Percentiles rank a stretch among this genome's conserved stretches.
Conservation (phyloP, 148 eudicot species). For the Linanthus parryae region DNA sequence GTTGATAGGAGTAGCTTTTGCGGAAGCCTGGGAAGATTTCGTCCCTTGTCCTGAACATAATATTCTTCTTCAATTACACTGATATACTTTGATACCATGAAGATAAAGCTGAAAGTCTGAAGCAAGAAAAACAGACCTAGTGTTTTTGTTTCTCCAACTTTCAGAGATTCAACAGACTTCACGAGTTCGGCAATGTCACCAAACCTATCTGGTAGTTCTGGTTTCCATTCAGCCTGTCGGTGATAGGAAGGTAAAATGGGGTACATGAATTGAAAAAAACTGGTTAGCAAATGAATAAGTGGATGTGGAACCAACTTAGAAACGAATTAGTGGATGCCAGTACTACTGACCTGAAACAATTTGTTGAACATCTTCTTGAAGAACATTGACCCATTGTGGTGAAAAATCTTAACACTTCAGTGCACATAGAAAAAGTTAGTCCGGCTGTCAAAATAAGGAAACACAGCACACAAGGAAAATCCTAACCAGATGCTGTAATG, state of each 20-base stretch:
- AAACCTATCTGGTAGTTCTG: conserved; percentile 78
- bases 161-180: conserved; percentile 63
- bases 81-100: background rate
- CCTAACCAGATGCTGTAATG: no score
- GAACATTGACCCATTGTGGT: conserved; percentile 71
- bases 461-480: no score
- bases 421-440: conserved; percentile 4
- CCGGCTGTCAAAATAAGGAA: no score
- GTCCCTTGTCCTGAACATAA: conserved; percentile 51
- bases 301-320: no score
- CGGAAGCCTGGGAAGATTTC: conserved; percentile 46
- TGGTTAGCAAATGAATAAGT: conserved; percentile 1
- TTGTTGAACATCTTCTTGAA: conserved; percentile 89
- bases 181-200: conserved; percentile 67
- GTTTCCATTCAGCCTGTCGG: conserved; percentile 91
- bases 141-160: conserved; percentile 50
- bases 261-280: conserved; percentile 9
- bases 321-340: no score
- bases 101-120: background rate
- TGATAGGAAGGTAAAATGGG: conserved; percentile 7
- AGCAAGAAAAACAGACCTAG: conserved; percentile 36
- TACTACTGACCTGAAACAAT: conserved; percentile 85
- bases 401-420: conserved; percentile 82
- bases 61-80: conserved; percentile 1
- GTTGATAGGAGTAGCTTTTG: conserved; percentile 44